Percentiles rank a stretch among this genome's conserved stretches.
phyloP scores from a whole-genome alignment of 2,329 filamentous ascomycete genomes.

The Fusarium sp. region DNA sequence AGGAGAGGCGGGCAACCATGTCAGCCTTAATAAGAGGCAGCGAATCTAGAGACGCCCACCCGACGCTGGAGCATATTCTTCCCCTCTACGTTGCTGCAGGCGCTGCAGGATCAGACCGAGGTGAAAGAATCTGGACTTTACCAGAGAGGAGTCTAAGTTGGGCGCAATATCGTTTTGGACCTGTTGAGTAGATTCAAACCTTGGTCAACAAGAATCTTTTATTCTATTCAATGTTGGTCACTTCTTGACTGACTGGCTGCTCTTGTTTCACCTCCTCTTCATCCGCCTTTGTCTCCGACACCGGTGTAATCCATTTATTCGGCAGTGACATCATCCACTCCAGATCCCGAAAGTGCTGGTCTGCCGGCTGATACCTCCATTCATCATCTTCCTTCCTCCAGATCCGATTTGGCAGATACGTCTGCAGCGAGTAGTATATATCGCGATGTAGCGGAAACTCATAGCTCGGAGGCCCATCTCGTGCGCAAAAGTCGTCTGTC shows the following conservation, averaged over 20 bases:
- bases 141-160: neutral
- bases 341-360: neutral
- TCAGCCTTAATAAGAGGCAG: neutral
- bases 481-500: neutral
- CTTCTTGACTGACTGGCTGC: neutral
- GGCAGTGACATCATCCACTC: neutral
- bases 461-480: neutral
- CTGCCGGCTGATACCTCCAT: neutral
- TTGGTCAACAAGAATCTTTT: neutral
- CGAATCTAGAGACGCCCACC: neutral
- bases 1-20: neutral
- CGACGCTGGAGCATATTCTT: neutral
- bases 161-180: neutral
- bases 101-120: neutral
- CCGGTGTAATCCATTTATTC: neutral
- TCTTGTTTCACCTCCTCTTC: neutral
- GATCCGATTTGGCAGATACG: neutral
- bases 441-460: neutral
- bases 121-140: neutral
- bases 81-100: neutral
- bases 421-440: neutral
- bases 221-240: neutral
- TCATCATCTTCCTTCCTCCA: neutral
- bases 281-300: neutral
- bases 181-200: neutral